Evolutionary conservation across 257 asterid genomes (phyloP), one percentile per base, ranked within the genome.

Genomic region (Nicotiana noctiflora): DNA sequence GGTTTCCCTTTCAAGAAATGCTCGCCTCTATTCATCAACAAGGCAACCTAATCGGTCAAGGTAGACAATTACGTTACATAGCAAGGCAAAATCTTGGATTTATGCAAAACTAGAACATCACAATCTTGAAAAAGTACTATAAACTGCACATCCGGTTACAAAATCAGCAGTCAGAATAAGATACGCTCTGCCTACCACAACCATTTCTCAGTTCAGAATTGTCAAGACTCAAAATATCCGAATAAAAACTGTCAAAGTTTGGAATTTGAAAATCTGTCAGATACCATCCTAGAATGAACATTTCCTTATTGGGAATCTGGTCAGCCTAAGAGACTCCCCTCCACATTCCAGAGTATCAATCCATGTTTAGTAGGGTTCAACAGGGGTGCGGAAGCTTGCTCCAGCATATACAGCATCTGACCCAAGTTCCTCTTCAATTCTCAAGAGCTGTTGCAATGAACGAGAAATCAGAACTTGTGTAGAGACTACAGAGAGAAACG

Each of bases 381-480:
- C 98, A 0, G 97, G 98, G 60, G 88, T 75, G 8, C 97, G 94
- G 97, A 91, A 94, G 86, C 81, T 90, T 70, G 90, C 92, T 84
- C 98, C 98, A 14, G 97, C 98, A 81, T 94, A 94, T 0, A 92
- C 89, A 25, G 97, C 97, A 46, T 85, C 95, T 11, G 98, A 84
- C 32, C 97, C 98, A 14, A 94, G 97, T 81, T 94, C 97, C 91
- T 94, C 98, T 81, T 92, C 98, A 31, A 94, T 94, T 86, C 98
- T 90, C 91, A 94, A 80, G 29, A 94, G 83, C 98, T 94, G 94
- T 82, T 32, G 40, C 8, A 34, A 34, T 34, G 40, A 34, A 6
- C 2, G 40, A 34, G 40, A 34, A 34, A 34, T 34, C 40, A 34
- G 8, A 34, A 34, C 40, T 34, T 5, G 40, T 34, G 40, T 34